These are phyloP conservation scores for Bipolaris zeicola DNA, from an alignment of 2,329 filamentous ascomycete species.

Conservation along the genomic window DNA sequence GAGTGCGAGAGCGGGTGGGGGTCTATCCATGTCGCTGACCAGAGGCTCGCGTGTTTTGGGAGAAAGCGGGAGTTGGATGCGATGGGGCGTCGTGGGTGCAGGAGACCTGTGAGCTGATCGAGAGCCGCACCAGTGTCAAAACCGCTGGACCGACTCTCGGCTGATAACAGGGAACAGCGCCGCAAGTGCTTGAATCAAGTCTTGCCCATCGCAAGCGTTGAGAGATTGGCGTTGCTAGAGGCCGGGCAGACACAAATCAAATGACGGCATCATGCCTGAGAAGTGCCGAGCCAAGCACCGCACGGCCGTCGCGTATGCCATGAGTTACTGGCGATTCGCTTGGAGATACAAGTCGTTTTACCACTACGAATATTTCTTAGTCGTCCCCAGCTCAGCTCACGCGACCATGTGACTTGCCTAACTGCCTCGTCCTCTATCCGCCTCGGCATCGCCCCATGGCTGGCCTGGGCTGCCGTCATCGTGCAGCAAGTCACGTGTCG, in stretches of 20 bases:
- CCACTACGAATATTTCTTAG: not conserved
- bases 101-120: not conserved
- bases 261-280: conserved; percentile 26
- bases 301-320: not conserved
- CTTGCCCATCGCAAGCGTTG: conserved; percentile 3
- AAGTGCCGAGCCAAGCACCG: conserved; percentile 16
- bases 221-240: conserved; percentile 4
- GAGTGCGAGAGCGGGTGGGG: not conserved
- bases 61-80: conserved; percentile 25
- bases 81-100: not conserved
- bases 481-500: not conserved
- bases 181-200: conserved; percentile 10
- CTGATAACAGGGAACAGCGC: conserved; percentile 13
- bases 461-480: not conserved
- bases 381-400: not conserved
- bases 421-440: not conserved
- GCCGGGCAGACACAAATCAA: conserved; percentile 1
- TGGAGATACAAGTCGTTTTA: not conserved
- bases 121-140: conserved; percentile 5
- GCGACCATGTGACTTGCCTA: not conserved
- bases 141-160: conserved; percentile 10
- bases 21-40: conserved; percentile 4
- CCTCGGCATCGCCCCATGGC: not conserved
- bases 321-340: not conserved
- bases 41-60: conserved; percentile 26